Conservation (phyloP, 345 rosid species). For the Dovyalis caffra region DNA sequence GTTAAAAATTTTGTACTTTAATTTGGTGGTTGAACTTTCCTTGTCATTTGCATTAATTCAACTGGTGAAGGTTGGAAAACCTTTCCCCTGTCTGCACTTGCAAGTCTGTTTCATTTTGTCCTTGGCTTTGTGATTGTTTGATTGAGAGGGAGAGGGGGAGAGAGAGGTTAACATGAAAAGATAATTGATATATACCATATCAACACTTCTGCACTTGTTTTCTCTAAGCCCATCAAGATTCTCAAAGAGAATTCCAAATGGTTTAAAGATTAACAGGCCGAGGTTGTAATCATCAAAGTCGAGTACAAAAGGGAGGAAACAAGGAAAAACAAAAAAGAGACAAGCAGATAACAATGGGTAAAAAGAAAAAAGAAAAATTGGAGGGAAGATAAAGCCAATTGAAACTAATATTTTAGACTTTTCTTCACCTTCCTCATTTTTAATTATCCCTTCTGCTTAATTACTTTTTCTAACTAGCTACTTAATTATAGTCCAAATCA, state of each 20-base stretch:
- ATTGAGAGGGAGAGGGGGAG: background rate
- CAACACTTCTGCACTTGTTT: conserved; percentile 7
- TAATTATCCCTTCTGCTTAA: background rate
- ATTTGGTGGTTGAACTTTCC: conserved; percentile 1
- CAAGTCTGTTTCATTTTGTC: conserved; percentile 1
- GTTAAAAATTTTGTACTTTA: background rate
- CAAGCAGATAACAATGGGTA: conserved; percentile 12
- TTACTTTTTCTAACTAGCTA: background rate
- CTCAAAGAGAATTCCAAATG: conserved; percentile 31
- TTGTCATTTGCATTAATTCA: background rate
- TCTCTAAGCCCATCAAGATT: conserved; percentile 39
- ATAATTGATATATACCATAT: background rate
- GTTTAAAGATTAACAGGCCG: conserved; percentile 50
- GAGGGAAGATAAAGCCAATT: conserved; percentile 10
- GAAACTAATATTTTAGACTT: conserved; percentile 11
- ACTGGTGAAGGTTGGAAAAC: background rate
- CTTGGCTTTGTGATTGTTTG: background rate
- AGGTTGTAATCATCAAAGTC: conserved; percentile 47
- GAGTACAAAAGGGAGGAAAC: background rate
- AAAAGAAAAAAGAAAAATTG: background rate
- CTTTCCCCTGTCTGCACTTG: conserved; percentile 14
- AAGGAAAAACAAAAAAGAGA: background rate
- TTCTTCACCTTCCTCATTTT: conserved; percentile 8
- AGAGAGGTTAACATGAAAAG: background rate
- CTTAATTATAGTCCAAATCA: conserved; percentile 3